phyloP scores from a whole-genome alignment of 2,329 filamentous ascomycete genomes.

The Byssochlamys sp. region DNA sequence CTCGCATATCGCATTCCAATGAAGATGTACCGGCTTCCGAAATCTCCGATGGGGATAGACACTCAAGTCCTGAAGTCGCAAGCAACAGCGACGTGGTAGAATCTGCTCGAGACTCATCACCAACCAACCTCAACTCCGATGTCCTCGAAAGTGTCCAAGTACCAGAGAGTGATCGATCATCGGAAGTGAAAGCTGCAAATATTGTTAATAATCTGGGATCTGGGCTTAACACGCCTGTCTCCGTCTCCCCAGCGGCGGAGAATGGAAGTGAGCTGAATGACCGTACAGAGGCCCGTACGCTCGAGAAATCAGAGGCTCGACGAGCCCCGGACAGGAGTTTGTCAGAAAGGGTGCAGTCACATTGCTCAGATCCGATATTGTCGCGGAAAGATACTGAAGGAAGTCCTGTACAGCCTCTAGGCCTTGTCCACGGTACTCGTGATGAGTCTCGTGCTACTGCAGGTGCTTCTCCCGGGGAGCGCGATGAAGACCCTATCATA shows the following conservation, averaged over 20 bases:
- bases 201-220: neutral
- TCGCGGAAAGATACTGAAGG: neutral
- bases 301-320: neutral
- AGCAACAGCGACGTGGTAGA: neutral
- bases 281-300: neutral
- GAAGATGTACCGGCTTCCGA: conserved; percentile 12
- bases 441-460: neutral
- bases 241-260: neutral
- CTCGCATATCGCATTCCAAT: conserved; percentile 14
- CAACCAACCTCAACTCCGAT: neutral
- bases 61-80: neutral
- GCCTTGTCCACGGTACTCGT: neutral
- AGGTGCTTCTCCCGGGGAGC: conserved; percentile 16
- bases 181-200: neutral
- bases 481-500: conserved; percentile 41
- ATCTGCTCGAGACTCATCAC: neutral
- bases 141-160: neutral
- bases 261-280: neutral
- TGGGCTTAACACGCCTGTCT: neutral
- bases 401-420: neutral
- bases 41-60: conserved; percentile 16
- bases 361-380: neutral
- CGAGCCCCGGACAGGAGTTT: neutral
- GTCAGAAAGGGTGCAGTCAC: neutral
- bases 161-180: neutral